Evolutionary conservation across 306 rosid species (phyloP), one percentile per base, ranked within the genome.

Genomic region (Vigna hirtella): DNA sequence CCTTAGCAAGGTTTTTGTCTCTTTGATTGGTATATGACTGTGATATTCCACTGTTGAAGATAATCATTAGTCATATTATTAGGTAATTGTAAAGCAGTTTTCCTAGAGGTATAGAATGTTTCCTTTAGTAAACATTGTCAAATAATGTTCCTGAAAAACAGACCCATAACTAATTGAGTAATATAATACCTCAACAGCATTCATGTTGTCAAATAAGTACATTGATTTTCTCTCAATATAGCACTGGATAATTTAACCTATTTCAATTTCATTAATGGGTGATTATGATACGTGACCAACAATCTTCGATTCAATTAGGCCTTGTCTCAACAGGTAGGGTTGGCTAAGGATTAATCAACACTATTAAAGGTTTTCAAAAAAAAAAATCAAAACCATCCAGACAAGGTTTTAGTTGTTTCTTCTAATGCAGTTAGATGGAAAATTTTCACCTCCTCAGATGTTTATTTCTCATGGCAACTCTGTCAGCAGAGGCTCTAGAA

Each of bases 401-500:
- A 49, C 49, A 59, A 66, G 16, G 28, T 32, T 50, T 38, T 9
- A 13, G 36, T 42, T 13, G 12, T 42, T 59, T 76, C 36, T 63
- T n/a, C 55, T 32, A 10, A 45, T 71, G 64, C 16, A 65, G 66
- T 51, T 18, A 65, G 67, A 50, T 49, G 36, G 52, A 75, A 65
- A 64, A 2, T 20, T 22, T 79, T 74, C 48, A 95, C 99, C 98
- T 93, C 81, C 87, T 91, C 80, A 84, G 79, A 85, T 89, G 55
- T 83, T 87, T 93, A 87, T 88, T 87, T 88, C 96, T 90, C 94
- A 87, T 65, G 74, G 96, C 83, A 72, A 92, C 81, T 83, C 88
- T 91, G 49, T 93, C 97, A 9, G 97, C 97, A n/a, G 97, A 88
- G 79, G 90, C 97, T 85, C 90, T 90, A 82, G 90, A 88, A 72